Base-by-base conservation (phyloP, 495 filamentous ascomycete genomes). In the Aspergillus bridgeri region DNA sequence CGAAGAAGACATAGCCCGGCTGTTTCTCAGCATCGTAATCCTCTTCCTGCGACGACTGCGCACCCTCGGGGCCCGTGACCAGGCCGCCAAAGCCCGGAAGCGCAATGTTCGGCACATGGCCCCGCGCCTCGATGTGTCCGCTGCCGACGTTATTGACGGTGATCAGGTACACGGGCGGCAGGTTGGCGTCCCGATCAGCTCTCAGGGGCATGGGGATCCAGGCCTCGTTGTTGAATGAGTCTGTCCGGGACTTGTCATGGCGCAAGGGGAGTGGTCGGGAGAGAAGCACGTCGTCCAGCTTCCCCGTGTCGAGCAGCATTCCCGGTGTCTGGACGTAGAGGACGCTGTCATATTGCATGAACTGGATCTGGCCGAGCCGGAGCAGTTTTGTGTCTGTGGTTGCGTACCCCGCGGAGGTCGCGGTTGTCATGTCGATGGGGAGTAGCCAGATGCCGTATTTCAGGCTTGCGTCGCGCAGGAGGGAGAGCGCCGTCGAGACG, bases 281-380 rank as follows among this genome's bases (percentile, higher is more conserved):
- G 6, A 76, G 59, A 15, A 79, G 62, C 52, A 79, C 63, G 9
- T 67, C 51, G 47, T 79, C 76, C 17, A 79, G 58, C 27, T 72
- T 74, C 2, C 59, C 62, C 1, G 69, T 70, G 50, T 79, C 75
- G 42, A 77, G 58, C 2, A 79, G 58, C 21, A 77, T 50, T 1
- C 76, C 76, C 0, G 75, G 76, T 0, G 75, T 69, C 48, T 73
- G 72, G 9, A 79, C 57, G 54, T 75, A 77, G 0, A 79, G 60
- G 1, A 79, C 75, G 43, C 72, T 70, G 48, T 79, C 76, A 58
- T 79, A 79, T 51, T 74, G 72, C 73, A 79, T 75, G 58, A 79
- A 79, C 46, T 79, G 76, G 51, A 76, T 71, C 52, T 77, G 73
- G 22, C 75, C 76, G 13, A 76, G 61, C 1, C 72, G 75, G 15